These are phyloP conservation scores for Ophiosphaerella korrae DNA, from an alignment of 2,329 filamentous ascomycete genomes.

Conservation along the genomic window DNA sequence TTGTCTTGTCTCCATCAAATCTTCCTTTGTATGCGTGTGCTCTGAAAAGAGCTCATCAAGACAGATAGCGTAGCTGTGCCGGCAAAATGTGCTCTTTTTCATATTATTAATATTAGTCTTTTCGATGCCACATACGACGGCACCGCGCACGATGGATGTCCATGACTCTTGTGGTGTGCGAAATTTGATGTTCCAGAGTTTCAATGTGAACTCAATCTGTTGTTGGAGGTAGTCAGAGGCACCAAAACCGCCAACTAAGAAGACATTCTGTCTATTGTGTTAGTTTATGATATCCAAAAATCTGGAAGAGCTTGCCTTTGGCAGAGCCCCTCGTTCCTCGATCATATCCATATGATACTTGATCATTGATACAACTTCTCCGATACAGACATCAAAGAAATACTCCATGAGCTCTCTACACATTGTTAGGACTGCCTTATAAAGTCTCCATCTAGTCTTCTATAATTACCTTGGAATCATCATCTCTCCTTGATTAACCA, in stretches of 20 bases:
- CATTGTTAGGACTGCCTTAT: background rate
- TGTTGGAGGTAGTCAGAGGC: conserved; percentile 19
- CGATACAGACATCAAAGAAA: conserved; percentile 31
- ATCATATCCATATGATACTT: conserved; percentile 24
- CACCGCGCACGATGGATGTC: conserved; percentile 29
- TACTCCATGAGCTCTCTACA: conserved; percentile 23
- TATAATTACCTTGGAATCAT: conserved; percentile 16
- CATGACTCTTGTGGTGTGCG: conserved; percentile 23
- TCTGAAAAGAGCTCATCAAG: conserved; percentile 15
- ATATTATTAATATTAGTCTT: conserved; percentile 15
- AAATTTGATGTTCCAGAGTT: conserved; percentile 12
- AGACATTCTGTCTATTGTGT: conserved; percentile 16
- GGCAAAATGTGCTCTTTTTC: conserved; percentile 12
- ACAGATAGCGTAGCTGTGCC: conserved; percentile 25
- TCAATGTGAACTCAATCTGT: conserved; percentile 15
- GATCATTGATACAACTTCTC: conserved; percentile 23
- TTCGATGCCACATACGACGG: conserved; percentile 33
- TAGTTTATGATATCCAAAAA: background rate
- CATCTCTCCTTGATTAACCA: conserved; percentile 23
- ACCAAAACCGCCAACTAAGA: conserved; percentile 26
- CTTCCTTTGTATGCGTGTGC: conserved; percentile 3
- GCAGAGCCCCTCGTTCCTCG: conserved; percentile 9
- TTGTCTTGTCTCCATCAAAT: conserved; percentile 1
- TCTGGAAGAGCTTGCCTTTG: conserved; percentile 14
- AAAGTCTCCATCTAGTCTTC: background rate